Evolutionary conservation across 179 eudicot species (phyloP).

Genomic region (Camellia oleifera): DNA sequence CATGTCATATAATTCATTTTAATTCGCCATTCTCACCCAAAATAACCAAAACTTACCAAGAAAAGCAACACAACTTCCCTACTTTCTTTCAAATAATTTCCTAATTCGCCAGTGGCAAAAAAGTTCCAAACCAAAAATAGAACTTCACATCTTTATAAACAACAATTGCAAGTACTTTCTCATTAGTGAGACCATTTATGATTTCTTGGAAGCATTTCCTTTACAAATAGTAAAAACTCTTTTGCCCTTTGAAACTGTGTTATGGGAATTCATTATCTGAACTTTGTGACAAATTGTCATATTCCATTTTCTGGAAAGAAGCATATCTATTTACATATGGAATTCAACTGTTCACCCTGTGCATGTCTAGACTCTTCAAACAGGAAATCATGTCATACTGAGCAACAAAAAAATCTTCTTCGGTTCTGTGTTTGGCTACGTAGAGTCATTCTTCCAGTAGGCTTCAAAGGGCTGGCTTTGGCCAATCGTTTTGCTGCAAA

Average conservation of each 20-base stretch:
- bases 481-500: constrained; percentile 53
- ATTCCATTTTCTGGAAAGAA: not conserved
- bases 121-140: too few species aligned
- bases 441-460: constrained; percentile 14
- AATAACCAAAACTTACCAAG: too few species aligned
- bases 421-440: constrained; percentile 15
- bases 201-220: not conserved
- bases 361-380: not conserved
- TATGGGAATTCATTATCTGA: constrained; percentile 2
- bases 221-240: not conserved
- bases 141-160: too few species aligned
- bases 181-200: too few species aligned
- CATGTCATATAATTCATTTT: too few species aligned
- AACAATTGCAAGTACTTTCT: too few species aligned
- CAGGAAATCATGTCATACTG: constrained; percentile 27
- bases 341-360: constrained; percentile 7
- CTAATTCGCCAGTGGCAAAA: too few species aligned
- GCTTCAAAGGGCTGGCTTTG: constrained; percentile 8
- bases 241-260: not conserved
- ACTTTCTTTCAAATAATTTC: too few species aligned
- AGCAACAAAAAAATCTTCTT: constrained; percentile 48
- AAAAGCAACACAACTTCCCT: too few species aligned
- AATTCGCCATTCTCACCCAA: too few species aligned
- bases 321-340: constrained; percentile 2
- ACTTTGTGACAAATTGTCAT: not conserved